These are phyloP conservation scores for Capsicum pubescens DNA, from an alignment of 257 asterid genomes.

Conservation along the genomic window DNA sequence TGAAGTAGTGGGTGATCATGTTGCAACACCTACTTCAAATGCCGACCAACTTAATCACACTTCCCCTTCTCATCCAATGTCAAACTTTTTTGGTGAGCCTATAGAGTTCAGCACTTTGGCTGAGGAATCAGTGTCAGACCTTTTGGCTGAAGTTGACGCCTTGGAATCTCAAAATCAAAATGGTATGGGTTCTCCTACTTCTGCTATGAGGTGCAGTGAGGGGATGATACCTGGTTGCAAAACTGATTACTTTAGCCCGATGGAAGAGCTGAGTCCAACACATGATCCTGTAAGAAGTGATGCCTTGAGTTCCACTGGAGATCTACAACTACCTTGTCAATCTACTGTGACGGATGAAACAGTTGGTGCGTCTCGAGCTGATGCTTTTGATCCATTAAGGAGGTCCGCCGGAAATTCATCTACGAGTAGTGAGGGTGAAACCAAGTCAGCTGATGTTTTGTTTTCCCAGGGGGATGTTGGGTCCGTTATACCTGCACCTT, in stretches of 20 bases:
- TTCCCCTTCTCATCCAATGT: slow-evolving; percentile 40
- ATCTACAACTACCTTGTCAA: slow-evolving; percentile 41
- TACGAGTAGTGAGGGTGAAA: slow-evolving; percentile 83
- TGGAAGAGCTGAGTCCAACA: slow-evolving; percentile 51
- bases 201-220: slow-evolving; percentile 44
- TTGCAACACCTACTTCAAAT: slow-evolving; percentile 33
- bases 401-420: slow-evolving; percentile 71
- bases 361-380: slow-evolving; percentile 42
- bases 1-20: slow-evolving; percentile 41
- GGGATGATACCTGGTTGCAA: slow-evolving; percentile 49
- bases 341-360: slow-evolving; percentile 37
- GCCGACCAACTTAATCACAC: slow-evolving; percentile 34
- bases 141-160: slow-evolving; percentile 60
- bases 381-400: slow-evolving; percentile 54
- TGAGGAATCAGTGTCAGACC: slow-evolving; percentile 61
- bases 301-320: slow-evolving; percentile 48
- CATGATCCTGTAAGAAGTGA: slow-evolving; percentile 53
- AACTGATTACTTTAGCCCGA: slow-evolving; percentile 52
- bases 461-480: slow-evolving; percentile 47
- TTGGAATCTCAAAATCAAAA: slow-evolving; percentile 55
- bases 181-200: slow-evolving; percentile 59
- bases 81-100: slow-evolving; percentile 46
- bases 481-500: slow-evolving; percentile 50
- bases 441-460: slow-evolving; percentile 49
- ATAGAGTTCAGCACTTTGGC: slow-evolving; percentile 55